These are phyloP conservation scores for Diatrype stigma DNA, from an alignment of 2,329 filamentous ascomycete genomes.

Conservation along the genomic window DNA sequence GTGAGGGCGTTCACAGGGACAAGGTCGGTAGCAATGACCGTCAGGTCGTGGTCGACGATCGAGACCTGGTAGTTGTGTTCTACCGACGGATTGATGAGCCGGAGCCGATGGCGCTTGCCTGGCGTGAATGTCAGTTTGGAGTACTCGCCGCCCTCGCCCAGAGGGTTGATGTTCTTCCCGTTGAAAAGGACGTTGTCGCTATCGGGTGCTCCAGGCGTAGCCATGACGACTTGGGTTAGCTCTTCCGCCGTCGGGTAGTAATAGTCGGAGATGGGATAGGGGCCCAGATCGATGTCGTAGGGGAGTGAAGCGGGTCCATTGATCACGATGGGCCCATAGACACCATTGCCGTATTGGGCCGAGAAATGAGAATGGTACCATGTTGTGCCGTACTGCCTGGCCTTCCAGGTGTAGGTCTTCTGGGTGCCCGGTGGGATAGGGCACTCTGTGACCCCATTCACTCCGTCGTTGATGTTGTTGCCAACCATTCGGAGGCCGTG, in stretches of 20 bases:
- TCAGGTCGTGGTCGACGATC: conserved; percentile 47
- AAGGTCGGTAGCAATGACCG: conserved; percentile 50
- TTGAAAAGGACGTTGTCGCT: conserved; percentile 39
- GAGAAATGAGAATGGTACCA: conserved; percentile 43
- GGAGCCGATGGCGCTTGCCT: conserved; percentile 43
- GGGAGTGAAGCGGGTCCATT: conserved; percentile 33
- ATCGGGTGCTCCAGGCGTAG: conserved; percentile 14
- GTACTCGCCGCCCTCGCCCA: conserved; percentile 26
- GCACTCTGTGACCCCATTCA: conserved; percentile 33
- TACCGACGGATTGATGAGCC: conserved; percentile 47
- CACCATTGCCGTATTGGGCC: conserved; percentile 41
- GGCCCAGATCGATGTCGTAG: conserved; percentile 51
- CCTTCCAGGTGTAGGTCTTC: conserved; percentile 19
- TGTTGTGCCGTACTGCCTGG: conserved; percentile 21
- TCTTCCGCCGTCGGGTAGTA: conserved; percentile 36
- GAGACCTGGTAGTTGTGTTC: conserved; percentile 47
- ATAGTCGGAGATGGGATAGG: conserved; percentile 49
- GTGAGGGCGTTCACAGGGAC: conserved; percentile 48
- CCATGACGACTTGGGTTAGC: conserved; percentile 12
- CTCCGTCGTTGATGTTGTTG: conserved; percentile 33
- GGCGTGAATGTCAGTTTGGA: conserved; percentile 28
- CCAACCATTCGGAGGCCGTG: conserved; percentile 34
- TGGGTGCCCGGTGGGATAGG: conserved; percentile 18
- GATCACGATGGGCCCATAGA: conserved; percentile 43
- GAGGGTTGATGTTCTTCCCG: conserved; percentile 34